These are phyloP conservation scores for Aspergillus luchuensis DNA, from an alignment of 2,329 filamentous ascomycete genomes.

Conservation along the genomic window DNA sequence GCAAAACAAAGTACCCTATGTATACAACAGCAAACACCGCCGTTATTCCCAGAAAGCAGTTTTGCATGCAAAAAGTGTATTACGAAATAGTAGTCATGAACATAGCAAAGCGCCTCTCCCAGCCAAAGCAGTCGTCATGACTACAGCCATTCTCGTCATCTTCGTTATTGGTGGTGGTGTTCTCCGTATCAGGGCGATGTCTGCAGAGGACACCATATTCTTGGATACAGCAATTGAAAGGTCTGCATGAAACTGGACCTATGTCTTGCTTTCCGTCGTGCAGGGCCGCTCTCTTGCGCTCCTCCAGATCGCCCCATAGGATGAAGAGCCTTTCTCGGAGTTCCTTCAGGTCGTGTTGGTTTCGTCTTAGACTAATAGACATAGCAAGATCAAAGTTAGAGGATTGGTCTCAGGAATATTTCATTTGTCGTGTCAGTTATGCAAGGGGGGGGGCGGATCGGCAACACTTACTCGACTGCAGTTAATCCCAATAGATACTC, in stretches of 20 bases:
- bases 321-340: constrained; percentile 72
- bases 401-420: background rate
- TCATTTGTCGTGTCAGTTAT: too few relatives aligned
- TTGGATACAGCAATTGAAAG: constrained; percentile 70
- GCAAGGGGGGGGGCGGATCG: too few relatives aligned
- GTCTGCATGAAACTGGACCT: constrained; percentile 53
- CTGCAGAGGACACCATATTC: constrained; percentile 64
- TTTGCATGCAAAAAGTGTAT: background rate
- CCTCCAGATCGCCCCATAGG: constrained; percentile 85
- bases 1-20: too few relatives aligned
- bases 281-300: constrained; percentile 56
- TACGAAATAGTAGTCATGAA: constrained; percentile 63
- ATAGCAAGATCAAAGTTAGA: background rate
- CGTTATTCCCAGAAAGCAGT: too few relatives aligned
- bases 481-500: constrained; percentile 59
- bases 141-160: constrained; percentile 37
- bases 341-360: constrained; percentile 50
- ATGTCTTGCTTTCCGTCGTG: constrained; percentile 22
- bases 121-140: constrained; percentile 50
- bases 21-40: too few relatives aligned
- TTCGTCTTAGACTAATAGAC: constrained; percentile 56
- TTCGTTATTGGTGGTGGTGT: constrained; percentile 40
- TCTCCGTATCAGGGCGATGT: constrained; percentile 39
- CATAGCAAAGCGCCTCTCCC: constrained; percentile 65
- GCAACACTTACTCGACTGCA: constrained; percentile 53